These are phyloP conservation scores for Tricholoma hemisulphureum DNA, from an alignment of 768 basidiomycete genomes.

Conservation along the genomic window DNA sequence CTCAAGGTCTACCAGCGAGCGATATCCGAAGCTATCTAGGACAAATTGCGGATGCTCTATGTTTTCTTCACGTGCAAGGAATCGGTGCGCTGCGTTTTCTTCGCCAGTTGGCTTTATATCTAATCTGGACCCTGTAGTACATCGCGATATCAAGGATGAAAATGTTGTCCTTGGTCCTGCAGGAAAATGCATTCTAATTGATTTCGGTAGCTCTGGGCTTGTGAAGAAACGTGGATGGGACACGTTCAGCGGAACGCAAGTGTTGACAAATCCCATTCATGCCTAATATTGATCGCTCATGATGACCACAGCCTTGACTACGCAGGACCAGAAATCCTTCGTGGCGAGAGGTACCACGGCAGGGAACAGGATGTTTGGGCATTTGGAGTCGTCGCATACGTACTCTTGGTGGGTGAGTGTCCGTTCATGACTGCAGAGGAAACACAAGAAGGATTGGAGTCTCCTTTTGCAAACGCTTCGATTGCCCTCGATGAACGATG, in stretches of 20 bases:
- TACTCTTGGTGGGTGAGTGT: conserved; percentile 89
- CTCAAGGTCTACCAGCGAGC: conserved; percentile 75
- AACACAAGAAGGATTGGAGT: conserved; percentile 79
- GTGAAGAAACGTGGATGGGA: conserved; percentile 86
- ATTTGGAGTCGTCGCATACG: conserved; percentile 94
- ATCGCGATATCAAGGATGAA: conserved; percentile 98
- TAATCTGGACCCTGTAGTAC: conserved; percentile 50
- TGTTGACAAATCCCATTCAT: conserved; percentile 17
- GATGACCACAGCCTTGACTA: conserved; percentile 70
- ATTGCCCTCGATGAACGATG: conserved; percentile 81
- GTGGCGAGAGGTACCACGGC: conserved; percentile 91
- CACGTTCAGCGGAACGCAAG: conserved; percentile 90
- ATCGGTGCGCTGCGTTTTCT: conserved; percentile 61
- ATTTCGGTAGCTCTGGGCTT: conserved; percentile 92
- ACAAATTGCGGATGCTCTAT: conserved; percentile 89
- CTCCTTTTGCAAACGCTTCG: conserved; percentile 73
- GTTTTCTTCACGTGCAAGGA: conserved; percentile 86
- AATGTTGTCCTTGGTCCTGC: conserved; percentile 82
- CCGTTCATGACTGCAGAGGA: conserved; percentile 90
- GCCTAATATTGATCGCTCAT: neutral
- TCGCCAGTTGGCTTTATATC: neutral
- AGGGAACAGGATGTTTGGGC: conserved; percentile 99
- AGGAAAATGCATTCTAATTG: conserved; percentile 89
- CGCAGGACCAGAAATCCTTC: conserved; percentile 93
- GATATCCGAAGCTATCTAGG: conserved; percentile 83